phyloP scores from a whole-genome alignment of 768 basidiomycete species.

The Psilocybe cubensis region DNA sequence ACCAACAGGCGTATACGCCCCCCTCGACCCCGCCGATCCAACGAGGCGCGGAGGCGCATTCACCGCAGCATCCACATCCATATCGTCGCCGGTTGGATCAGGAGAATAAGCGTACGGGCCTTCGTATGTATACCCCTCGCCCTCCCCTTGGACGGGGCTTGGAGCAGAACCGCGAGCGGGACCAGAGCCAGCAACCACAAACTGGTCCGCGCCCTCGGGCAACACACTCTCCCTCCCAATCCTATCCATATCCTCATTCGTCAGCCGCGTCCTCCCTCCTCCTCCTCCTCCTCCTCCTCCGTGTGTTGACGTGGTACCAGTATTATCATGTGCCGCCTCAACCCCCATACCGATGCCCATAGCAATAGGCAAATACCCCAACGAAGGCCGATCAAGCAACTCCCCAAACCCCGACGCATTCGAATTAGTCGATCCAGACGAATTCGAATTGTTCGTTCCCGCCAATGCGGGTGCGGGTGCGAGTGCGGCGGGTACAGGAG shows the following conservation, averaged over 20 bases:
- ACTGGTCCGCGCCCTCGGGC: constrained; percentile 26
- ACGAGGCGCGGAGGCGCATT: constrained; percentile 38
- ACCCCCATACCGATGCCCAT: constrained; percentile 35
- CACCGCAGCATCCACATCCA: too few species aligned
- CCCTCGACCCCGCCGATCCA: constrained; percentile 26
- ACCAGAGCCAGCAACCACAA: constrained; percentile 24
- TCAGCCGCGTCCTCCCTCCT: constrained; percentile 33
- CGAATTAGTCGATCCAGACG: constrained; percentile 43
- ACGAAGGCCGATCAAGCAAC: constrained; percentile 44
- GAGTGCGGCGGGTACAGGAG: constrained; percentile 32
- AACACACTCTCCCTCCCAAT: constrained; percentile 39
- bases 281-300: too few species aligned
- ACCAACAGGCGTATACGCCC: constrained; percentile 19
- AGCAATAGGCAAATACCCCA: constrained; percentile 36
- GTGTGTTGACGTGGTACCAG: too few species aligned
- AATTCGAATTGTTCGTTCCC: too few species aligned
- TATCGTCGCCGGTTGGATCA: too few species aligned
- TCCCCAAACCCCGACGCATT: constrained; percentile 49
- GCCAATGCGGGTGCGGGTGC: too few species aligned
- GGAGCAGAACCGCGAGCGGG: too few species aligned
- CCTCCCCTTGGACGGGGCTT: too few species aligned
- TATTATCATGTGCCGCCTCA: constrained; percentile 34
- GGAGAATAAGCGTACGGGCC: constrained; percentile 34
- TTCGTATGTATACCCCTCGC: too few species aligned
- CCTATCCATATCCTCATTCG: constrained; percentile 39